A percentile compares a stretch with the other conserved stretches of the same genome.
phyloP scores from a whole-genome alignment of 2,329 filamentous ascomycete species.

The Xylaria arbuscula region DNA sequence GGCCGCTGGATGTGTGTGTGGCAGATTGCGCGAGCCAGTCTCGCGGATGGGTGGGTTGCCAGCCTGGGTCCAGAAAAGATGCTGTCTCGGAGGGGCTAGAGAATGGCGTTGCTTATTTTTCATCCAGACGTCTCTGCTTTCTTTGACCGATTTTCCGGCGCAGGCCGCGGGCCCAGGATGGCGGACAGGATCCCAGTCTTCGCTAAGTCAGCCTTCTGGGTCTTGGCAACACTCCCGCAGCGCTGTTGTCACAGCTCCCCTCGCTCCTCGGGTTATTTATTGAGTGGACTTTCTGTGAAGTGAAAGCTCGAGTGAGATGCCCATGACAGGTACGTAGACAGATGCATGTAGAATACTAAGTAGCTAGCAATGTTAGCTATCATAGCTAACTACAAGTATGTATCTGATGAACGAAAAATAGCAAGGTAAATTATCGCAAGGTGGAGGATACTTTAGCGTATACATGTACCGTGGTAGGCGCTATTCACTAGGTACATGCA shows the following conservation, averaged over 20 bases:
- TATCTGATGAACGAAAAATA: too few relatives aligned
- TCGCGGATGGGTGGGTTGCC: conserved; percentile 29
- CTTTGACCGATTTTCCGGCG: conserved; percentile 45
- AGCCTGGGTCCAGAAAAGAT: conserved; percentile 30
- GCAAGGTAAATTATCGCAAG: too few relatives aligned
- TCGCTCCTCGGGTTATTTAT: neutral
- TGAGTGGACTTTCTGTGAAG: neutral
- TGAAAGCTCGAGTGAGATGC: neutral
- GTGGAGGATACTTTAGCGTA: too few relatives aligned
- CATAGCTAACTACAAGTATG: neutral
- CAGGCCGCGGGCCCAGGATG: conserved; percentile 22
- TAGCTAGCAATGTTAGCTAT: neutral
- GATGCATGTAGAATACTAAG: neutral
- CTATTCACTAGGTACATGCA: too few relatives aligned
- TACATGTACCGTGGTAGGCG: too few relatives aligned
- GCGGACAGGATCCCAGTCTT: conserved; percentile 7
- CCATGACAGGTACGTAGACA: neutral
- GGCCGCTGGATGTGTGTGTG: conserved; percentile 21
- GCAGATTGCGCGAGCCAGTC: conserved; percentile 35
- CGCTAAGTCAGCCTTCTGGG: conserved; percentile 5
- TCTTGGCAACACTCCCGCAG: conserved; percentile 27
- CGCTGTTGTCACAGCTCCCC: neutral
- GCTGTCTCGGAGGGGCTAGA: conserved; percentile 39
- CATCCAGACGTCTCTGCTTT: conserved; percentile 28
- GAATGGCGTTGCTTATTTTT: conserved; percentile 35